phyloP scores from a whole-genome alignment of 1,139 yeast species.

The Candida sp. region DNA sequence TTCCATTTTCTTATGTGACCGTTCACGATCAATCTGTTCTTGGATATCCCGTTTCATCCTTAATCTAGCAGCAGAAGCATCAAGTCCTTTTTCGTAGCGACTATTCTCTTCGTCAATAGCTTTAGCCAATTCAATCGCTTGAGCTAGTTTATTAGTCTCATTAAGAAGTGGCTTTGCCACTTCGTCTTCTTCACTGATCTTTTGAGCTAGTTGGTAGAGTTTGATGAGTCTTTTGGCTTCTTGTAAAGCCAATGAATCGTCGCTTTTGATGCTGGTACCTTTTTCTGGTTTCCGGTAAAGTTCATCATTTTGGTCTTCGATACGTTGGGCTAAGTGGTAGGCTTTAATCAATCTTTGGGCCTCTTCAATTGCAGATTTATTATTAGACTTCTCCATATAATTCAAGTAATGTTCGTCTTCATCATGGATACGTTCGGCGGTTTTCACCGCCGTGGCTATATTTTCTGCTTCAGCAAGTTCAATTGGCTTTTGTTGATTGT shows the following conservation, averaged over 20 bases:
- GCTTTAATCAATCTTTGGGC: not conserved
- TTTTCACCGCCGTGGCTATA: constrained; percentile 1
- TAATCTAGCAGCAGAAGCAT: constrained; percentile 4
- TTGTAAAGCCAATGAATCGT: not conserved
- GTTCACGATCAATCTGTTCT: constrained; percentile 4
- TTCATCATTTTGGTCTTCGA: not conserved
- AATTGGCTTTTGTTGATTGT: not conserved
- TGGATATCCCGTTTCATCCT: constrained; percentile 5
- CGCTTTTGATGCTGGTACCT: not conserved
- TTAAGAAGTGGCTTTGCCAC: not conserved
- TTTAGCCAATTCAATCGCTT: not conserved
- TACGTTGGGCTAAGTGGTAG: not conserved
- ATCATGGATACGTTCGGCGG: not conserved
- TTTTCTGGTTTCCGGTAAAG: not conserved
- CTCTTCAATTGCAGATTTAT: not conserved
- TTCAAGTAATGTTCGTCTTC: not conserved
- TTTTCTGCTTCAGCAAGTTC: constrained; percentile 1
- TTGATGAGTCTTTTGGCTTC: not conserved
- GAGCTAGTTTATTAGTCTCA: not conserved
- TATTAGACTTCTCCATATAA: not conserved
- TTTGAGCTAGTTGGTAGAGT: not conserved
- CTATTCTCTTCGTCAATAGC: constrained; percentile 6
- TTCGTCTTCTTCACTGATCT: not conserved
- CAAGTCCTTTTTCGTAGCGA: constrained; percentile 3
- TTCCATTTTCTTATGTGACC: not conserved